Base-by-base conservation (phyloP, 2,329 filamentous ascomycete species). In the Gaeumannomyces sp. region DNA sequence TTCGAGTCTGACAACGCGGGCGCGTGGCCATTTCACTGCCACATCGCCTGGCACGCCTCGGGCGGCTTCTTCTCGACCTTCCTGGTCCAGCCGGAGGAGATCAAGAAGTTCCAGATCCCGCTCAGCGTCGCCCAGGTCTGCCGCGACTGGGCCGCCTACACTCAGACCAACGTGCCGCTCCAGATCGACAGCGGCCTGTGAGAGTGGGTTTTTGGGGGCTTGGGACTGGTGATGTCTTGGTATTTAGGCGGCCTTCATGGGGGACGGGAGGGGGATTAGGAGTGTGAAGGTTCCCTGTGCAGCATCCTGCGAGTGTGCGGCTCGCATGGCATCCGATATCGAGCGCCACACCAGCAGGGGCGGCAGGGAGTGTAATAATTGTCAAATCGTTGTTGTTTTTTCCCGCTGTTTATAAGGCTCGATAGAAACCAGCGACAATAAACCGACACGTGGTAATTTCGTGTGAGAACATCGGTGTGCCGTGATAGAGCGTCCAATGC, bases 1-100 rank as follows among this genome's bases (percentile, higher is more conserved):
- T 85, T 85, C 65, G 76, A 83, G 67, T 75, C 73, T 45, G 82
- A 81, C 62, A 68, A 66, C 61, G 63, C 63, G 63, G 72, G 71
- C 14, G 61, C 61, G 10, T 84, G 82, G 81, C 76, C 79, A 5
- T 78, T 84, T 69, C 82, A 85, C 73, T 85, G 82, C 71, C 82
- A 85, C 72, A 81, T 84, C 62, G 80, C 80, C 4, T 87, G 83
- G 83, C 84, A 87, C 70, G 79, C 80, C 1, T 81, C 80, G 1
- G 78, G 78, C 11, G 84, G 84, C 5, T 77, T 86, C 61, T 76
- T 83, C 14, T 69, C 81, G 38, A 80, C 84, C 70, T 81, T 86
- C 66, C 73, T 86, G 6, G 80, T 79, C 0, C 70, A 74, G 65
- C 76, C 69, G 68, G 76, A 80, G 2, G 72, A 80, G 64, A 71